Evolutionary conservation across 2,329 filamentous ascomycete species (phyloP), one percentile per base, ranked within the genome.

Genomic region (Trichoderma atroviride): DNA sequence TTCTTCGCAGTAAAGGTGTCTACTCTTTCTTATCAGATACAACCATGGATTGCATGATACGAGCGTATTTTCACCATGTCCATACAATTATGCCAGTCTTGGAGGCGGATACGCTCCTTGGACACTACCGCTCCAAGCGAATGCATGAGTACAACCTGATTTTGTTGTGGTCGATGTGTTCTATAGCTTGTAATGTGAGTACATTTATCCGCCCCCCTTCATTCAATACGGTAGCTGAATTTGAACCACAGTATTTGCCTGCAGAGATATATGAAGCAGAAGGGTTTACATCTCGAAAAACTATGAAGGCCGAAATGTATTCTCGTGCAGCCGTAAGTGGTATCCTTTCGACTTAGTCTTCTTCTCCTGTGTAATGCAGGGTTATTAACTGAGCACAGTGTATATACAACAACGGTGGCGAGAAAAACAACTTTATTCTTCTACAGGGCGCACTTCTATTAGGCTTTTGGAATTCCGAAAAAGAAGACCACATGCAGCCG

Each of bases 51-150:
- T 52, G 64, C 27, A 16, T 67, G 22, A 59, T 67, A 3, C 64
- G 55, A 16, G 64, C 64, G 7, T 67, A 67, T 29, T 67, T 67
- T 11, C 53, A 67, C 40, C 24, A 67, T 67, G 64, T 67, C 22
- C 64, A 67, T 43, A 55, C 64, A 1, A 50, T 67, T 14, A 67
- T 67, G 64, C 64, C 64, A 16, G 56, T 67, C 16, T 14, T 67
- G 22, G 64, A 67, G 35, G 64, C 64, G 0, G 64, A 67, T 55
- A 67, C 33, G 22, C 64, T 67, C 13, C 24, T 67, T 31, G 64
- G 52, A 10, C 50, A 67, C 27, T 43, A 67, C 14, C 64, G 64
- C 29, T 58, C 55, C 13, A 67, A 67, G 14, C 29, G 64, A 19
- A 16, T 67, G 7, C 40, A 67, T n/a, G 64, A 67, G 40, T 67